A percentile compares a stretch with the other conserved stretches of the same genome.
Conservation (phyloP, 345 rosid genomes). For the Eucalyptus regnans region DNA sequence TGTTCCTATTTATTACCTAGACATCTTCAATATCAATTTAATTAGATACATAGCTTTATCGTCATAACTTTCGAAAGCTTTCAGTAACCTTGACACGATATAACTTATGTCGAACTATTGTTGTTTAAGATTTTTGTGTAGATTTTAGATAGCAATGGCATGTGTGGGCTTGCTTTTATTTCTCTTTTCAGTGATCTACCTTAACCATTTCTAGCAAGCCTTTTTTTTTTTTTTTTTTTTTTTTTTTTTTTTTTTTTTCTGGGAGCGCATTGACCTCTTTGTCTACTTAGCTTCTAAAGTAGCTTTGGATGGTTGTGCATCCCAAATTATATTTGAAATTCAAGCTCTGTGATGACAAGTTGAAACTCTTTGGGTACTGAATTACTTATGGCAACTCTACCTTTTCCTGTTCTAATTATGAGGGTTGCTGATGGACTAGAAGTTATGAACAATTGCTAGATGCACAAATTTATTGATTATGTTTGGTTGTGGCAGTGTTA, state of each 20-base stretch:
- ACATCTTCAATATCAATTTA: no score
- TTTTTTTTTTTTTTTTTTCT: no score
- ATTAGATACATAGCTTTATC: no score
- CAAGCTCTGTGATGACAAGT: no score
- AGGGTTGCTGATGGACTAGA: not conserved
- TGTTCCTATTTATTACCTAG: no score
- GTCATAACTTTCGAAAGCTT: not conserved
- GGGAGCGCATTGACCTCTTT: not conserved
- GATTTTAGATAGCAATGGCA: not conserved
- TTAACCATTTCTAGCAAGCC: not conserved
- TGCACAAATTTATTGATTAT: not conserved
- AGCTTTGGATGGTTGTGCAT: not conserved
- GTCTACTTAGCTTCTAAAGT: not conserved
- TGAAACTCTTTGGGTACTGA: not conserved
- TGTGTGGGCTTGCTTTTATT: not conserved
- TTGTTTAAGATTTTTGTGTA: not conserved
- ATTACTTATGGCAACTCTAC: not conserved
- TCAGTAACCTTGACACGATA: not conserved
- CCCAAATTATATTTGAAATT: not conserved
- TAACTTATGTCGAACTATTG: not conserved
- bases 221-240: no score
- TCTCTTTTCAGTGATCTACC: not conserved
- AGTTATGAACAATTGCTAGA: not conserved
- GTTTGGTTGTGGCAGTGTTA: not conserved
- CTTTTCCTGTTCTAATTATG: not conserved